Base-by-base conservation (phyloP, 1,139 yeast genomes). In the Blastobotrys raffinosifermentans region DNA sequence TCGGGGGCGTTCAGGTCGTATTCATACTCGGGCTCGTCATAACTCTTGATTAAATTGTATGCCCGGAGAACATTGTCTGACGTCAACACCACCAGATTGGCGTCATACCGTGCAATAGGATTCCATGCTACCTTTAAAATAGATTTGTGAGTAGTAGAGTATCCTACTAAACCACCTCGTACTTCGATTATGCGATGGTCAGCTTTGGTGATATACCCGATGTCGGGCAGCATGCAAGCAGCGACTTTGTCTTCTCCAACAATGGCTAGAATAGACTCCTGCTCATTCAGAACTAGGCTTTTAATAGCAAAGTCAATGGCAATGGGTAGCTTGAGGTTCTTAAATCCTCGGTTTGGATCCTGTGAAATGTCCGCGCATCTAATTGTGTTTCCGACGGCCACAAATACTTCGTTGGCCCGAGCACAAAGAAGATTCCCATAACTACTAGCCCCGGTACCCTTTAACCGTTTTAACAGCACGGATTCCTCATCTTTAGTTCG, bases 181-280 rank as follows among this genome's bases (percentile, higher is more conserved):
- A 41, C 44, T 16, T 36, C 32, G 15, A 32, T 21, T 5, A 32
- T 29, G 11, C 35, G 19, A 3, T 11, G 19, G 11, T 44, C 47
- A 9, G 43, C 33, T n/a, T 44, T 48, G 6, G 47, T 46, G 48
- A 58, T 45, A 34, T 56, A 59, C 10, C 57, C 57, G 6, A 53
- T 33, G 7, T 54, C 29, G 3, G 66, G 64, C 8, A 63, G 42
- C 14, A 53, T 45, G 31, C 63, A 48, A 2, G 64, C 57, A 26
- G 58, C 48, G 3, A 71, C 46, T 15, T 60, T 54, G 17, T 46
- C 35, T 0, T 57, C 60, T 34, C 65, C 65, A 34, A 67, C 59
- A 4, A 69, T 50, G 23, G 75, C 72, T 22, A 69, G 32, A 11
- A 69, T 54, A 1, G 66, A 58, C 2, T 71, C 76, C 1, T 64